Base-by-base conservation (phyloP, 1,284 basidiomycete species). In the Boletus sp. region DNA sequence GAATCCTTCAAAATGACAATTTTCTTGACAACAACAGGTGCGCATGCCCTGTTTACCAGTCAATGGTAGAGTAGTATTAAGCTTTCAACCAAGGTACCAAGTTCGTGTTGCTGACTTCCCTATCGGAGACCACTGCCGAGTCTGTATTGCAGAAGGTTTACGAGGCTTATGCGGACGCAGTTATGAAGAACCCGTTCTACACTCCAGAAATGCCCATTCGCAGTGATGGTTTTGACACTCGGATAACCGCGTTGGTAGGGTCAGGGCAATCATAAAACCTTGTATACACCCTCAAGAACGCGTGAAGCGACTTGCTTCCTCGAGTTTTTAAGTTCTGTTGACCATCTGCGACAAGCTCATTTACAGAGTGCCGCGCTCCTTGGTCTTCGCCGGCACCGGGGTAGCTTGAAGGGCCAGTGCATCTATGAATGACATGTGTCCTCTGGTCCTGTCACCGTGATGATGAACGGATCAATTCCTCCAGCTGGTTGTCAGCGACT, bases 121-220 rank as follows among this genome's bases (percentile, higher is more conserved):
- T 92, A 16, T 80, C 87, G 47, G 91, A 96, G 70, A 76, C 83
- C 55, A 82, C 84, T 29, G 85, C 89, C 36, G 93, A 96, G 57
- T 74, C 84, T 3, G 76, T 89, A 12, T 75, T 94, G 51, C 88
- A 91, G 68, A 91, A 86, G 70, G 87, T 94, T 54, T 97, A 97
- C 74, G 93, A 96, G 73, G 84, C 84, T 16, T 98, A 96, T 77
- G 82, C 94, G 2, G 96, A 98, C 70, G 88, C 91, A 6, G 95
- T 97, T 55, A 97, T 98, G 94, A 98, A 99, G 81, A 98, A 98
- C 71, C 97, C 97, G 1, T 99, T 99, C 77, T 95, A 99, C 73
- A 97, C 94, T 4, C 91, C 92, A 29, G 97, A 99, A 75, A 99
- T 99, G 96, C 97, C 97, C 1, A 96, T 99, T 65, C 87, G 96